phyloP scores from a whole-genome alignment of 768 basidiomycete genomes.

The Terana coerulea region DNA sequence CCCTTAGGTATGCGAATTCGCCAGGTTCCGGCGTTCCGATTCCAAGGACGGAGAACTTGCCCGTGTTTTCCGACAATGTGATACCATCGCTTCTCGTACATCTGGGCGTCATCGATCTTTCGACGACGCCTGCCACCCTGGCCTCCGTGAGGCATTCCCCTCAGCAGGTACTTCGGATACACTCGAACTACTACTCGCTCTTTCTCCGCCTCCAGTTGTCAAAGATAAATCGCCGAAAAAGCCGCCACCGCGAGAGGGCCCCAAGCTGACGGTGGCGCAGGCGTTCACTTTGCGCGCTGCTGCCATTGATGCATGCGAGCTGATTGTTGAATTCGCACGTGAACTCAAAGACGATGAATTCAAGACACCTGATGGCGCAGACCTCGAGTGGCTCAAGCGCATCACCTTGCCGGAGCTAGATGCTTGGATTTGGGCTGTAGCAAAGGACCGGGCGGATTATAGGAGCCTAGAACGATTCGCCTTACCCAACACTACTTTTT shows the following conservation, averaged over 20 bases:
- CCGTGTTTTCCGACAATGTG: constrained; percentile 79
- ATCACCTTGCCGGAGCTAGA: constrained; percentile 63
- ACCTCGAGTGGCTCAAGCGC: constrained; percentile 46
- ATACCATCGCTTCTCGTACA: constrained; percentile 79
- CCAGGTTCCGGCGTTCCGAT: constrained; percentile 56
- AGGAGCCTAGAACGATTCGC: constrained; percentile 62
- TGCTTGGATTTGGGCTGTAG: constrained; percentile 80
- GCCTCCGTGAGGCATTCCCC: constrained; percentile 47
- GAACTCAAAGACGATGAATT: constrained; percentile 26
- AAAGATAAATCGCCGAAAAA: constrained; percentile 11
- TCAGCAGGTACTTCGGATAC: constrained; percentile 35
- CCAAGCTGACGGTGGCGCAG: constrained; percentile 53
- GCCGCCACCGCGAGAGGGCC: constrained; percentile 40
- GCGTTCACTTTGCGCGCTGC: constrained; percentile 75
- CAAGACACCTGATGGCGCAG: constrained; percentile 22
- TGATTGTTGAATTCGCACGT: constrained; percentile 55
- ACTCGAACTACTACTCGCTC: constrained; percentile 39
- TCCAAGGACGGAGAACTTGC: constrained; percentile 53
- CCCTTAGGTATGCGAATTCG: constrained; percentile 58
- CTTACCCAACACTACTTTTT: constrained; percentile 63
- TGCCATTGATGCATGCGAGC: constrained; percentile 74
- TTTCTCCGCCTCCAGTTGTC: constrained; percentile 11
- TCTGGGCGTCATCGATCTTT: constrained; percentile 69
- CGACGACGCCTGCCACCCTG: constrained; percentile 36
- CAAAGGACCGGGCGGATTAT: constrained; percentile 76